Base-by-base conservation (phyloP, 2,329 filamentous ascomycete genomes). In the Coleophoma cylindrospora region DNA sequence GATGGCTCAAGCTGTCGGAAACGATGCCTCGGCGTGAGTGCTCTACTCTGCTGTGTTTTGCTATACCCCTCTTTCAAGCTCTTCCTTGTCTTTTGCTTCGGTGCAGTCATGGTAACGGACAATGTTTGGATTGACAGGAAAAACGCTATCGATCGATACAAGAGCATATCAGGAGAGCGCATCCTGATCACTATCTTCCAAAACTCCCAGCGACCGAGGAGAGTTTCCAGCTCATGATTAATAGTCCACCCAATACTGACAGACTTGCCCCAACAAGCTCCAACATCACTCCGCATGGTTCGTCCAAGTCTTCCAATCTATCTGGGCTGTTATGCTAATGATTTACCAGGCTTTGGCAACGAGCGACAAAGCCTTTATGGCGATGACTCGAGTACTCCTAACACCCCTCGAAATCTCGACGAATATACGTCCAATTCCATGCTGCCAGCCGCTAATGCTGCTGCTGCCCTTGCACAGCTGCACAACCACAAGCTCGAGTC, bases 71-170 rank as follows among this genome's bases (percentile, higher is more conserved):
- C 53, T 51, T 38, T 58, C 57, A 57, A 54, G 55, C 56, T 60
- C 44, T 27, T 51, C 15, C 51, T 47, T 61, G 48, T 40, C n/a
- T 15, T 38, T 41, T 15, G 21, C 34, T 51, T 55, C 61, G 50
- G 63, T 57, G 51, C 61, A 62, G 56, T 58, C 54, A 61, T 66
- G 60, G 62, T 63, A 65, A 64, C 61, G 59, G 51, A 52, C 58
- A 59, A 52, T 44, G 21, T 56, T 56, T 56, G 49, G 57, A 61
- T 52, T 51, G 41, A 68, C 71, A 95, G 90, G 90, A 95, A 75
- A 95, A 95, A 73, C 83, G 89, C 61, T 99, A 91, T 74, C 91
- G 94, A 70, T 97, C 92, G 56, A 97, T 99, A 90, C 94, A 97
- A 73, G 94, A 99, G 80, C 94, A 99, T 67, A 97, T 99, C 65